A percentile compares a stretch with the other conserved stretches of the same genome.
These are phyloP conservation scores for Panaeolus papilionaceus DNA, from an alignment of 768 basidiomycete genomes.

Conservation along the genomic window DNA sequence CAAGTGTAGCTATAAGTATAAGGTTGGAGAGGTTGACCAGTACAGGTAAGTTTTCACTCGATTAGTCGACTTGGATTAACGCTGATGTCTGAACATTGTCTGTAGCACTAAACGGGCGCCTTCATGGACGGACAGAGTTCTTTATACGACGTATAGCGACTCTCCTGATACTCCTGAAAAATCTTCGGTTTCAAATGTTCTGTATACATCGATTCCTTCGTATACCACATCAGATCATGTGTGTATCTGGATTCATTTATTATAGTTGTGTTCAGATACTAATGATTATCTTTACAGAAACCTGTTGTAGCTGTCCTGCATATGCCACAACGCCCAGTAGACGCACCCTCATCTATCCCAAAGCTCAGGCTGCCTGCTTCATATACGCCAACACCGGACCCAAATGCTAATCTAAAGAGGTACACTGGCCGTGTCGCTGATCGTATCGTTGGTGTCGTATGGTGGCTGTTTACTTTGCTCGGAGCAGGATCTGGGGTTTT, in stretches of 20 bases:
- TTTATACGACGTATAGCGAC: conserved; percentile 82
- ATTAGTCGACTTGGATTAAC: not conserved
- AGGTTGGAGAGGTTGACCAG: conserved; percentile 79
- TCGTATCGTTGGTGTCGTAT: conserved; percentile 75
- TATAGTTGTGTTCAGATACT: conserved; percentile 9
- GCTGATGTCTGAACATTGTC: conserved; percentile 16
- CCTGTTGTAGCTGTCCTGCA: conserved; percentile 81
- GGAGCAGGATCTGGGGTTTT: conserved; percentile 79
- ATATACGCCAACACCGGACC: conserved; percentile 62
- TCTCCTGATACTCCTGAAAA: conserved; percentile 54
- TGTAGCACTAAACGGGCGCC: conserved; percentile 74
- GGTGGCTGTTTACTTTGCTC: conserved; percentile 77
- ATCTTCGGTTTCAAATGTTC: conserved; percentile 64
- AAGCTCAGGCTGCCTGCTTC: conserved; percentile 54
- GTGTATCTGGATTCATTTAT: conserved; percentile 31
- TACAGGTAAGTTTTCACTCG: conserved; percentile 61
- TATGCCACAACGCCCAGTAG: conserved; percentile 51
- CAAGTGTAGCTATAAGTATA: conserved; percentile 92
- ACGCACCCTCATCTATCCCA: conserved; percentile 42
- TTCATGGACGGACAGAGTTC: conserved; percentile 92
- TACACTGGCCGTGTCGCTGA: conserved; percentile 73
- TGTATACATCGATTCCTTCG: conserved; percentile 83
- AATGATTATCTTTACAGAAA: conserved; percentile 58
- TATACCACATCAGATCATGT: conserved; percentile 94
- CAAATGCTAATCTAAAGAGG: conserved; percentile 58